Evolutionary conservation across 495 filamentous ascomycete genomes (phyloP).

Genomic region (Trichoderma orchidacearum): DNA sequence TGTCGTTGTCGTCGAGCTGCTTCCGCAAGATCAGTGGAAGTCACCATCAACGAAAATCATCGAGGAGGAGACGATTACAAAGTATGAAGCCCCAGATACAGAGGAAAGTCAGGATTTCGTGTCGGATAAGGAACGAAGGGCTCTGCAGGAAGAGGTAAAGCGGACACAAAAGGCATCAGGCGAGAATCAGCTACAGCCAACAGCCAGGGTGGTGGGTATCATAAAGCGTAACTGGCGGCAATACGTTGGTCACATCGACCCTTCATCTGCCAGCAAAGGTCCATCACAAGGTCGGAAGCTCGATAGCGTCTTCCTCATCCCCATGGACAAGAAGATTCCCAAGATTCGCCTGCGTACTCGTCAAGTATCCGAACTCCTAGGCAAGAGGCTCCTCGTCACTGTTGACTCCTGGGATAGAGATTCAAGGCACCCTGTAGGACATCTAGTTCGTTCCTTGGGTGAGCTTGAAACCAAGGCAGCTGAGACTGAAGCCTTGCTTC

Average conservation of each 20-base stretch:
- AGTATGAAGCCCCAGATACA: conserved; percentile 79
- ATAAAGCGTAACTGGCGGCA: conserved; percentile 95
- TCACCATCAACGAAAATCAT: conserved; percentile 87
- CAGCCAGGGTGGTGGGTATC: conserved; percentile 82
- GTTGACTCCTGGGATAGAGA: conserved; percentile 93
- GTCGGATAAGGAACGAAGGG: conserved; percentile 71
- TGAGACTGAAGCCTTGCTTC: conserved; percentile 85
- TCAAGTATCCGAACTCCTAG: conserved; percentile 74
- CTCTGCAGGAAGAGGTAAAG: conserved; percentile 81
- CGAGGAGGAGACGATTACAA: conserved; percentile 84
- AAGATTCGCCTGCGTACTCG: conserved; percentile 89
- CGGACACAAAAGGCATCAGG: conserved; percentile 63
- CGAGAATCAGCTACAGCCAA: conserved; percentile 78
- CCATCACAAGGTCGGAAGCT: conserved; percentile 63
- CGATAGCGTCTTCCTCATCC: conserved; percentile 84
- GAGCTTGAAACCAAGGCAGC: conserved; percentile 91
- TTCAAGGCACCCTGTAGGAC: conserved; percentile 81
- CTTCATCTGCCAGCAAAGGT: conserved; percentile 61
- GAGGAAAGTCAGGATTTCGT: conserved; percentile 64
- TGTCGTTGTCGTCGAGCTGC: conserved; percentile 77
- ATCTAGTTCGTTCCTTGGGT: conserved; percentile 86
- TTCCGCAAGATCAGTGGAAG: conserved; percentile 94
- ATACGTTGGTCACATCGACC: conserved; percentile 90
- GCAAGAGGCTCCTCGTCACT: conserved; percentile 85
- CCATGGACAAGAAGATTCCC: conserved; percentile 94